Conservation (phyloP, 176 grass and related monocot species). For the Carex myosuroides region DNA sequence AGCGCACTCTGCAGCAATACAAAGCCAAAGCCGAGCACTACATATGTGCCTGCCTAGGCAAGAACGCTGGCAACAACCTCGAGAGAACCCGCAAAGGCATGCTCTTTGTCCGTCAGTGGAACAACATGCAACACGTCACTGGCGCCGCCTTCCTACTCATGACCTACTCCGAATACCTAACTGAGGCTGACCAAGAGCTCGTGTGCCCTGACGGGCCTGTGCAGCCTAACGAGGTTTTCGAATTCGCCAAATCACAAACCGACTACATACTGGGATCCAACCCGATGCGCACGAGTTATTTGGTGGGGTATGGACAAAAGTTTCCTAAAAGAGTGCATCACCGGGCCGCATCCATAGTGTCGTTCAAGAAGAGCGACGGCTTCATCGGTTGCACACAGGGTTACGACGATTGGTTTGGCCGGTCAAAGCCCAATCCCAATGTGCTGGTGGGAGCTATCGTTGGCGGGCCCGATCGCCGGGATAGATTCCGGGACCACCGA, state of each 20-base stretch:
- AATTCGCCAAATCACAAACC: slow-evolving; percentile 30
- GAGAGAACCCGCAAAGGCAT: slow-evolving; percentile 56
- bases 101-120: slow-evolving; percentile 59
- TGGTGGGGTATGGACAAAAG: slow-evolving; percentile 58
- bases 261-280: slow-evolving; percentile 71
- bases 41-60: slow-evolving; percentile 48
- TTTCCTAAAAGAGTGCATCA: slow-evolving; percentile 59
- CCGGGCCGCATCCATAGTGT: slow-evolving; percentile 53
- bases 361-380: slow-evolving; percentile 38
- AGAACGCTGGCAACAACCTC: slow-evolving; percentile 33
- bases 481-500: slow-evolving; percentile 44
- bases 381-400: slow-evolving; percentile 61
- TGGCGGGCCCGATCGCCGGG: slow-evolving; percentile 45
- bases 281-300: slow-evolving; percentile 58
- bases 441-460: slow-evolving; percentile 57
- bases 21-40: slow-evolving; percentile 66
- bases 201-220: slow-evolving; percentile 19
- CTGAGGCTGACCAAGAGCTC: not conserved
- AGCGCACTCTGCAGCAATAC: slow-evolving; percentile 41
- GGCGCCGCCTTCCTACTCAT: slow-evolving; percentile 52
- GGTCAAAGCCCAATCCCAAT: slow-evolving; percentile 46
- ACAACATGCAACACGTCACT: slow-evolving; percentile 86
- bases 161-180: slow-evolving; percentile 51
- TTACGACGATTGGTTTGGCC: slow-evolving; percentile 44
- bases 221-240: slow-evolving; percentile 26